These are phyloP conservation scores for Penicillium coffeae DNA, from an alignment of 495 filamentous ascomycete species.

Conservation along the genomic window DNA sequence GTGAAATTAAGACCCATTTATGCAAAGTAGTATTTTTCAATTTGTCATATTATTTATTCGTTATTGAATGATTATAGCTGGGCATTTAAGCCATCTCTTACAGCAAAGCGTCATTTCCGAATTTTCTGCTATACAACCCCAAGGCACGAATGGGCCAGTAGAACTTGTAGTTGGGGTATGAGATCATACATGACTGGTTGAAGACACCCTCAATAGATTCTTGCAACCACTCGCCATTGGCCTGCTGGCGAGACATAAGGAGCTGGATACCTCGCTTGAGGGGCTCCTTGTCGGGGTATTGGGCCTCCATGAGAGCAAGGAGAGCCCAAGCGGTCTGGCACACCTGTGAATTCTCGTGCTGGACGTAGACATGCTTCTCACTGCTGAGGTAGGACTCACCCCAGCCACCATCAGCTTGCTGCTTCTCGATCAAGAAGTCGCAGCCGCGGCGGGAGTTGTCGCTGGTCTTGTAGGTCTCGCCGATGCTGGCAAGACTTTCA, in stretches of 20 bases:
- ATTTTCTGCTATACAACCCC: conserved; percentile 77
- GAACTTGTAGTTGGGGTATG: conserved; percentile 99
- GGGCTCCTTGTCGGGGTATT: conserved; percentile 71
- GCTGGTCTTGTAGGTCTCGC: conserved; percentile 76
- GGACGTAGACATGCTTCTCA: conserved; percentile 55
- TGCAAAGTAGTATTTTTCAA: no score
- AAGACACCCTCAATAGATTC: conserved; percentile 97
- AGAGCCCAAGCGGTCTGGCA: conserved; percentile 91
- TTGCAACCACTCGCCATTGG: conserved; percentile 90
- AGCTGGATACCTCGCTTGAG: conserved; percentile 73
- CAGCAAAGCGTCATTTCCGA: conserved; percentile 58
- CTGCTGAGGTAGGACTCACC: conserved; percentile 88
- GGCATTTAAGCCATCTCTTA: background rate
- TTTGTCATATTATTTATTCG: no score
- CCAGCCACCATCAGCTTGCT: conserved; percentile 90
- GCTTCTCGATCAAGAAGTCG: conserved; percentile 77
- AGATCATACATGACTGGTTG: conserved; percentile 99
- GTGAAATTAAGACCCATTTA: no score
- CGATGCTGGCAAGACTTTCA: conserved; percentile 75
- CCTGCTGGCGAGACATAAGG: conserved; percentile 78
- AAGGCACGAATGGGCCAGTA: conserved; percentile 91
- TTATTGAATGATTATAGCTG: no score
- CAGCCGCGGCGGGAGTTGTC: conserved; percentile 67
- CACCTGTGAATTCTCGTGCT: conserved; percentile 69
- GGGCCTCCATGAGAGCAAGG: conserved; percentile 78